A percentile compares a stretch with the other conserved stretches of the same genome.
Evolutionary conservation across 306 rosid genomes (phyloP).

Genomic region (Lupinus albus): DNA sequence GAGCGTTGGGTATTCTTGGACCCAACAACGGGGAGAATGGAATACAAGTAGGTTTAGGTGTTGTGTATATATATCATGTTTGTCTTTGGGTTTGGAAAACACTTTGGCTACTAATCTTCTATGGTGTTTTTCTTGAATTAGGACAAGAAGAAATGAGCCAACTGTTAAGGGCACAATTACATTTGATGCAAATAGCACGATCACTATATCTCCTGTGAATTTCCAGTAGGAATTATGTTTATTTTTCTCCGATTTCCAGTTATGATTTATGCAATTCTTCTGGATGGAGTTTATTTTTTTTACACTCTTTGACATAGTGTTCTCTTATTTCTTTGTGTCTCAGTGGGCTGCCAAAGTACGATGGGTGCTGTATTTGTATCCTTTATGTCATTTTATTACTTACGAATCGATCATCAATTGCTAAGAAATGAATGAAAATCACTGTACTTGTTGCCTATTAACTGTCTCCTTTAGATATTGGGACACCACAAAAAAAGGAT

Average conservation of each 20-base stretch:
- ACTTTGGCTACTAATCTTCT: slow-evolving; percentile 21
- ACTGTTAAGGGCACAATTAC: slow-evolving; percentile 77
- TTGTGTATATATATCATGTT: slow-evolving; percentile 18
- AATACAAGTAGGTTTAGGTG: slow-evolving; percentile 72
- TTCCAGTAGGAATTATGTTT: slow-evolving; percentile 73
- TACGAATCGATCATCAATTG: not conserved
- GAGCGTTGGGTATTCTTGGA: slow-evolving; percentile 96
- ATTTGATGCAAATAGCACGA: slow-evolving; percentile 91
- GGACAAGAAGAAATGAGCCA: slow-evolving; percentile 90
- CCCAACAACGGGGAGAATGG: slow-evolving; percentile 95
- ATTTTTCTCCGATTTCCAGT: not conserved
- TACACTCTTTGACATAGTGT: slow-evolving; percentile 33
- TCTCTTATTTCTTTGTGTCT: slow-evolving; percentile 33
- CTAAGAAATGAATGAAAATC: slow-evolving; percentile 10
- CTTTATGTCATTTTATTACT: slow-evolving; percentile 38
- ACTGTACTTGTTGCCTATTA: slow-evolving; percentile 44
- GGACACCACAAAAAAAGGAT: slow-evolving; percentile 96
- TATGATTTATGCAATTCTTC: slow-evolving; percentile 2
- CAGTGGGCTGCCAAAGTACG: slow-evolving; percentile 91
- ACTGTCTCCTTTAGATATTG: slow-evolving; percentile 67
- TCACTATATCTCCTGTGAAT: slow-evolving; percentile 89
- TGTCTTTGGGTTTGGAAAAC: slow-evolving; percentile 22
- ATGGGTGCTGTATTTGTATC: slow-evolving; percentile 99
- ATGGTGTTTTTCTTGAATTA: slow-evolving; percentile 40
- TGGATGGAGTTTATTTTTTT: slow-evolving; percentile 21